Conservation (phyloP, 805 yeast genomes). For the Kluyveromyces dobzhanskii region DNA sequence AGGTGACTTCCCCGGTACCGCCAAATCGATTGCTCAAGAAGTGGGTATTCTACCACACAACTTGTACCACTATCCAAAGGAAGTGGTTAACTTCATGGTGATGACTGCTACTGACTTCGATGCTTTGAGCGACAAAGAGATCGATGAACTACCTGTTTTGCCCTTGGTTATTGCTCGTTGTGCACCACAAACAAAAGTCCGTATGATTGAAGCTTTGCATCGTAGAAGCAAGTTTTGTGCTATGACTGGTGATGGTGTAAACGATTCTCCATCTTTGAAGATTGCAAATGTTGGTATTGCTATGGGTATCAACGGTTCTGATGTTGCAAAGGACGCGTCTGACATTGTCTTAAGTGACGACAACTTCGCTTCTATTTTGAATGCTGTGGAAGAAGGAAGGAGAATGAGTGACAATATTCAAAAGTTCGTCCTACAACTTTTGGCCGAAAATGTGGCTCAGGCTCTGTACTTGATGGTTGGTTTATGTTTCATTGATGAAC, state of each 20-base stretch:
- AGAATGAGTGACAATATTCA: slow-evolving; percentile 94
- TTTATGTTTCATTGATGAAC: slow-evolving; percentile 66
- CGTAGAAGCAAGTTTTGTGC: slow-evolving; percentile 90
- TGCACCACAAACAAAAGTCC: slow-evolving; percentile 86
- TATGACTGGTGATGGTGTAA: slow-evolving; percentile 99
- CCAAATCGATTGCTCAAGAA: slow-evolving; percentile 74
- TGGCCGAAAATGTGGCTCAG: slow-evolving; percentile 92
- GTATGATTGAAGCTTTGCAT: slow-evolving; percentile 84
- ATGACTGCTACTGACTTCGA: slow-evolving; percentile 83
- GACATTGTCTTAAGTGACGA: slow-evolving; percentile 97
- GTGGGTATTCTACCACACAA: slow-evolving; percentile 77
- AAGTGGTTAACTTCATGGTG: slow-evolving; percentile 47
- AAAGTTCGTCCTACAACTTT: slow-evolving; percentile 85
- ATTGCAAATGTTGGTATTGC: slow-evolving; percentile 95
- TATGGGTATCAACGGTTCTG: slow-evolving; percentile 91
- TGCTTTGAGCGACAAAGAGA: slow-evolving; percentile 54
- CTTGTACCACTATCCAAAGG: slow-evolving; percentile 30
- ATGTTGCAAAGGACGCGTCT: slow-evolving; percentile 96
- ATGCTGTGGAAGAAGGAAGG: slow-evolving; percentile 94
- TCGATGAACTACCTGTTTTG: slow-evolving; percentile 63
- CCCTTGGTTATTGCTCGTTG: slow-evolving; percentile 92
- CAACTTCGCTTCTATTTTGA: slow-evolving; percentile 86
- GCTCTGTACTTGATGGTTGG: slow-evolving; percentile 76
- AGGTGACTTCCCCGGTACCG: slow-evolving; percentile 87
- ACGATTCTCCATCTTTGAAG: slow-evolving; percentile 94